Percentiles rank a stretch among this genome's conserved stretches.
Evolutionary conservation across 148 eudicot species (phyloP).

Genomic region (Silene conica): DNA sequence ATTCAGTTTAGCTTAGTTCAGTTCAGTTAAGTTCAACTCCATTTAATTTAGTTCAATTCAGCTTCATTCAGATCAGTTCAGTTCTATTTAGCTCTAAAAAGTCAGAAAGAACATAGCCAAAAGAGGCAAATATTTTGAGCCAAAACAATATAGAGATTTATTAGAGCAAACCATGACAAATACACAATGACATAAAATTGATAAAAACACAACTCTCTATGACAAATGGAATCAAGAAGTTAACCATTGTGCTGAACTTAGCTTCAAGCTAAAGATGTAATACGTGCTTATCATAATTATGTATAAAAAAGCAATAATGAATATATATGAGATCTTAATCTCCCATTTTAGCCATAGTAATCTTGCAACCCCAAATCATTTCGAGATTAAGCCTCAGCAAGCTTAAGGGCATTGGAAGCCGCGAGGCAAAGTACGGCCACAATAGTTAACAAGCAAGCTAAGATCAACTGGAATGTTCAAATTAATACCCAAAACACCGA

Average conservation of each 20-base stretch:
- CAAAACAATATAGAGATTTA: not conserved
- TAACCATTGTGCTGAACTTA: constrained; percentile 3
- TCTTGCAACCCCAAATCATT: not conserved
- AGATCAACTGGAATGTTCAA: constrained; percentile 43
- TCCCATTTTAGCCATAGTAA: not conserved
- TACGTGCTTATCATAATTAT: not conserved
- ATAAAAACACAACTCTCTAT: not conserved
- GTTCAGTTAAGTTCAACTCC: too few relatives aligned
- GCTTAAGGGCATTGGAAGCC: constrained; percentile 33
- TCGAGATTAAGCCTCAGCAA: constrained; percentile 4
- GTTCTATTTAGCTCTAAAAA: too few relatives aligned
- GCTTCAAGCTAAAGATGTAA: too few relatives aligned
- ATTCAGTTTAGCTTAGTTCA: too few relatives aligned
- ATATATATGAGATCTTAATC: not conserved
- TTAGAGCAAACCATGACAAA: not conserved
- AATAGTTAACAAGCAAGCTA: constrained; percentile 48
- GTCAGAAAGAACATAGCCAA: too few relatives aligned
- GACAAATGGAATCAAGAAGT: constrained; percentile 17
- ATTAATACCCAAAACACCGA: constrained; percentile 42
- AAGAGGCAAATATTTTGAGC: not conserved
- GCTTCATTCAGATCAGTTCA: too few relatives aligned
- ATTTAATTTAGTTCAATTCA: too few relatives aligned
- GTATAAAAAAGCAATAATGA: not conserved
- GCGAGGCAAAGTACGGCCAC: constrained; percentile 31
- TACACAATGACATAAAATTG: not conserved